These are phyloP conservation scores for Tolypocladium amazonense DNA, from an alignment of 2,329 filamentous ascomycete species.

Conservation along the genomic window DNA sequence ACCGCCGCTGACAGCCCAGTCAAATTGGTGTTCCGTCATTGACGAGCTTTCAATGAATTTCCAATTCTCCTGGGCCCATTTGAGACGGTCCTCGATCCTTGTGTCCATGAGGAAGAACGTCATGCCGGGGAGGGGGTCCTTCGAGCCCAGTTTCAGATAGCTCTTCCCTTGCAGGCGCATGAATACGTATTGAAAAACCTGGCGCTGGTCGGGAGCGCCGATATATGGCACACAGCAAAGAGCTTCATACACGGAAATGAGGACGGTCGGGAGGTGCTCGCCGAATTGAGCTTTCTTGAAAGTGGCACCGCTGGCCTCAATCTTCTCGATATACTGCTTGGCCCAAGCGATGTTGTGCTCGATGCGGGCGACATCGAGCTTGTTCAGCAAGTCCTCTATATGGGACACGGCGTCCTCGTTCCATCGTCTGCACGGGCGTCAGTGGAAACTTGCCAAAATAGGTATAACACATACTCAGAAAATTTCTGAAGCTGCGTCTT, in stretches of 20 bases:
- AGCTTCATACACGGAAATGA: slow-evolving; percentile 79
- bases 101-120: slow-evolving; percentile 66
- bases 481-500: slow-evolving; percentile 51
- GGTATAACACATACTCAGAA: slow-evolving; percentile 37
- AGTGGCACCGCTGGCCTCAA: slow-evolving; percentile 32
- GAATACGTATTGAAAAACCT: slow-evolving; percentile 73
- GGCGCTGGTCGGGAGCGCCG: slow-evolving; percentile 36
- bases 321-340: slow-evolving; percentile 40
- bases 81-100: slow-evolving; percentile 44
- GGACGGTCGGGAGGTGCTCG: slow-evolving; percentile 42
- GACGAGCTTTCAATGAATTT: slow-evolving; percentile 41
- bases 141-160: slow-evolving; percentile 65
- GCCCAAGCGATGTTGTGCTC: slow-evolving; percentile 47
- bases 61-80: slow-evolving; percentile 28
- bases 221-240: slow-evolving; percentile 77
- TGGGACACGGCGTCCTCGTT: slow-evolving; percentile 39
- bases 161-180: slow-evolving; percentile 60
- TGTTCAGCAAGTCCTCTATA: slow-evolving; percentile 46
- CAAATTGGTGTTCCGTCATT: slow-evolving; percentile 65
- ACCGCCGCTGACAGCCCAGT: slow-evolving; percentile 73
- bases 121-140: slow-evolving; percentile 68
- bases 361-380: slow-evolving; percentile 52
- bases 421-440: slow-evolving; percentile 22
- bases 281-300: slow-evolving; percentile 38
- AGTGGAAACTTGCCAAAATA: slow-evolving; percentile 6